Conservation (phyloP, 2,329 filamentous ascomycete species). For the Colletotrichum incanum region DNA sequence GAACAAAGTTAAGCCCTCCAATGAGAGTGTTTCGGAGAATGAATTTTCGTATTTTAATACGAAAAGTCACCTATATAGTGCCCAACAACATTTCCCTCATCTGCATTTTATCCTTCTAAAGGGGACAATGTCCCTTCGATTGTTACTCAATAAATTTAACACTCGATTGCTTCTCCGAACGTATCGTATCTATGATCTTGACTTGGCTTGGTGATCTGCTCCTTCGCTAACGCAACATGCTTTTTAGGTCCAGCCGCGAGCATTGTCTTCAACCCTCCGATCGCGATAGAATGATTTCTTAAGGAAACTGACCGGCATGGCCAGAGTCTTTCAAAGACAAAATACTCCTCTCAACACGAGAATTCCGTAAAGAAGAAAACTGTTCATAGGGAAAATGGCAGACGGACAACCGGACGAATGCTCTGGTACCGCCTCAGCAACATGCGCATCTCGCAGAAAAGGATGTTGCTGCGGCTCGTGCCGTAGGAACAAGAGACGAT, state of each 20-base stretch:
- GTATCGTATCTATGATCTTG: background rate
- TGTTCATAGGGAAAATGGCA: background rate
- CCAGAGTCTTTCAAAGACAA: background rate
- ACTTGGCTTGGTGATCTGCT: background rate
- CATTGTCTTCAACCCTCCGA: background rate
- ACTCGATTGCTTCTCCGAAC: background rate
- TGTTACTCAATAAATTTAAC: too few species aligned
- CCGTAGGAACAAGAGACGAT: background rate
- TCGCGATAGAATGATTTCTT: background rate
- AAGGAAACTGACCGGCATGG: background rate
- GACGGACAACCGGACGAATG: background rate
- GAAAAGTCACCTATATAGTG: background rate
- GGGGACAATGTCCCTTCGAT: too few species aligned
- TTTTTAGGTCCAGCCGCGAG: background rate
- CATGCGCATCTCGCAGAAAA: background rate
- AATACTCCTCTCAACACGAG: too few species aligned
- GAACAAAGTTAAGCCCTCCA: background rate
- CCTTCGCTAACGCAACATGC: background rate
- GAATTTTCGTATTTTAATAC: conserved; percentile 1
- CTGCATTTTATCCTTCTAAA: too few species aligned
- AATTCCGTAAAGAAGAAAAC: too few species aligned
- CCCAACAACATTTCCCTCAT: background rate
- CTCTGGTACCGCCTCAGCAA: background rate
- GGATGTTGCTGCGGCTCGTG: conserved; percentile 10
- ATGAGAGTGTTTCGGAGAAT: background rate